Conservation (phyloP, 352 stramenopile species). For the Phytophthora foliorum region DNA sequence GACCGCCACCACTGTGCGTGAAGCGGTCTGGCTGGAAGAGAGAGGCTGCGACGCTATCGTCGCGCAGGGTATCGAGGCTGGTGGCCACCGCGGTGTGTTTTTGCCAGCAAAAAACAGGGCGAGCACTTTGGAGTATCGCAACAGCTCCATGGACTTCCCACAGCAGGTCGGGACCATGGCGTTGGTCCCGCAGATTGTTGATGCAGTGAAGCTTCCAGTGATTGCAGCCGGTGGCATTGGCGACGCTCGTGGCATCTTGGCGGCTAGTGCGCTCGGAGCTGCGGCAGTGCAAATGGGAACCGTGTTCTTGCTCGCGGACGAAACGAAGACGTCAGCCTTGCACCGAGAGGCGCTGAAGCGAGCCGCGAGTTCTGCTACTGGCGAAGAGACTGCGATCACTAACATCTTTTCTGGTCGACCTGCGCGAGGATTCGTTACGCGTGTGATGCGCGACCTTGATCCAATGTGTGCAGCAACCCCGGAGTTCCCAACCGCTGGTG, state of each 20-base stretch:
- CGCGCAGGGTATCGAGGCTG: constrained; percentile 67
- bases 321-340: constrained; percentile 45
- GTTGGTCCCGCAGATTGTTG: constrained; percentile 59
- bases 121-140: constrained; percentile 20
- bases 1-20: constrained; percentile 52
- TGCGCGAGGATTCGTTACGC: constrained; percentile 55
- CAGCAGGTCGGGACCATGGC: constrained; percentile 51
- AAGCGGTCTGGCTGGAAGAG: constrained; percentile 42
- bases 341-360: constrained; percentile 47
- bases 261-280: constrained; percentile 54
- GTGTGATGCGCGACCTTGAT: constrained; percentile 44
- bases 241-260: constrained; percentile 49
- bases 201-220: constrained; percentile 49
- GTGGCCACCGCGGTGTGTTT: constrained; percentile 67
- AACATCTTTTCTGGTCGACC: constrained; percentile 55
- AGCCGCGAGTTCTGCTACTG: constrained; percentile 32
- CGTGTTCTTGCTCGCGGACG: constrained; percentile 60
- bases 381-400: constrained; percentile 35
- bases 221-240: constrained; percentile 72
- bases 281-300: constrained; percentile 72
- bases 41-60: constrained; percentile 59
- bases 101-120: constrained; percentile 25
- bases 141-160: constrained; percentile 41
- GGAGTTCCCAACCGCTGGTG: constrained; percentile 33
- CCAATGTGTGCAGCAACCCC: constrained; percentile 35